Conservation (phyloP, 495 filamentous ascomycete species). For the Ascobolus immersus region DNA sequence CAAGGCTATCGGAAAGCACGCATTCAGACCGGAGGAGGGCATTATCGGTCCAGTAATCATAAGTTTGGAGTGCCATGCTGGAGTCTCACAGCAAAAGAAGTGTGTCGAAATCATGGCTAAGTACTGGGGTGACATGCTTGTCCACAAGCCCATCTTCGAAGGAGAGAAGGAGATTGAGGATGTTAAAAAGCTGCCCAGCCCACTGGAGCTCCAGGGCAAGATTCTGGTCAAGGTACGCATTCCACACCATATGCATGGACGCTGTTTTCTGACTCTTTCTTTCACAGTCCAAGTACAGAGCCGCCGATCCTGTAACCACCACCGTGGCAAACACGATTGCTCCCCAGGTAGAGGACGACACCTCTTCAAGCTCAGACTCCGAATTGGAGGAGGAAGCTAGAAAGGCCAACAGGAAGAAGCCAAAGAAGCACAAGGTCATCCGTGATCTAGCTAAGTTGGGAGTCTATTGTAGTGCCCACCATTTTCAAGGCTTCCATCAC, state of each 20-base stretch:
- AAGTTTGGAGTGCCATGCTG: constrained; percentile 70
- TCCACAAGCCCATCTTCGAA: constrained; percentile 26
- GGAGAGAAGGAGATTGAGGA: constrained; percentile 20
- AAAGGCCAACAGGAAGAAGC: constrained; percentile 11
- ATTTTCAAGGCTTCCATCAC: constrained; percentile 40
- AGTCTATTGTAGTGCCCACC: constrained; percentile 56
- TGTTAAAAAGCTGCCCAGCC: constrained; percentile 33
- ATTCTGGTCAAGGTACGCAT: constrained; percentile 59
- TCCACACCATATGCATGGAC: no score
- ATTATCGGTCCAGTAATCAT: constrained; percentile 50
- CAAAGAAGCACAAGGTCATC: constrained; percentile 43
- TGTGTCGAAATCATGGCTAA: constrained; percentile 79
- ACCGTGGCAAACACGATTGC: constrained; percentile 5
- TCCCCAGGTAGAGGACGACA: constrained; percentile 7
- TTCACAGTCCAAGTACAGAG: no score
- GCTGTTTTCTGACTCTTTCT: no score
- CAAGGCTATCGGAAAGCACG: constrained; percentile 47
- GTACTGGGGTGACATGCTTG: constrained; percentile 42
- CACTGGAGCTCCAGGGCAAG: constrained; percentile 39
- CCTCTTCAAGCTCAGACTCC: constrained; percentile 8
- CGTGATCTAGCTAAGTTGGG: constrained; percentile 47
- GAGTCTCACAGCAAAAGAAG: constrained; percentile 47
- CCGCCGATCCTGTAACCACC: constrained; percentile 5
- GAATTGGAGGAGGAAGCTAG: constrained; percentile 10
- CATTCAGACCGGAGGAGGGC: constrained; percentile 29